Evolutionary conservation across 2,329 filamentous ascomycete genomes (phyloP), one percentile per base, ranked within the genome.

Genomic region (Hortaea werneckii): DNA sequence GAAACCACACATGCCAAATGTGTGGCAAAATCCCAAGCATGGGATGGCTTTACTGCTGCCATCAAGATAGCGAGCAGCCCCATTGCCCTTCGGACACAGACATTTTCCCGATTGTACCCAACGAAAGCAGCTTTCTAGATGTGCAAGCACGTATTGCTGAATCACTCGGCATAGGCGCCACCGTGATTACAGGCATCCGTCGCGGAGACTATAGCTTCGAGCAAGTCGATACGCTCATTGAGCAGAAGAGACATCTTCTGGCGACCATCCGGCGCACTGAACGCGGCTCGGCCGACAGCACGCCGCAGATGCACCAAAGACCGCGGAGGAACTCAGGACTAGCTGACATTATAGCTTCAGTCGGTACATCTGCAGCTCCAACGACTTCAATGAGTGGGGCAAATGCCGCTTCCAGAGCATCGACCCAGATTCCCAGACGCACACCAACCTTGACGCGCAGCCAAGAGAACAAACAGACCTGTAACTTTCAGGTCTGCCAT

Each of bases 41-140:
- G 44, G 83, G 84, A 27, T 92, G 83, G 77, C 66, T 92, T 20
- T 92, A 86, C 62, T 71, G 75, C 48, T 92, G 87, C 63, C 76
- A 73, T 9, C 78, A 85, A 59, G 84, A 88, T 49, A 30, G 51
- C 11, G 46, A 53, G n/a, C 50, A 50, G 26, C 10, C 45, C 12
- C 40, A 48, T 5, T 35, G 46, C 12, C 38, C 50, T 26, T 41
- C 50, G 9, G 46, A 52, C 9, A 30, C 44, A n/a, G 48, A 50
- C 32, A 42, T 32, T 20, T 38, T 49, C 5, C 49, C 51, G 5
- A 12, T 43, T 6, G 40, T 51, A 5, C 46, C 51, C 12, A 45
- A 52, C 37, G 45, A 47, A n/a, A 48, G 45, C 45, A 43, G 51
- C 47, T 41, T 50, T 38, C 51, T 59, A 29, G 56, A 56, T 3